These are phyloP conservation scores for Mariannaea elegans DNA, from an alignment of 2,329 filamentous ascomycete species.

Conservation along the genomic window DNA sequence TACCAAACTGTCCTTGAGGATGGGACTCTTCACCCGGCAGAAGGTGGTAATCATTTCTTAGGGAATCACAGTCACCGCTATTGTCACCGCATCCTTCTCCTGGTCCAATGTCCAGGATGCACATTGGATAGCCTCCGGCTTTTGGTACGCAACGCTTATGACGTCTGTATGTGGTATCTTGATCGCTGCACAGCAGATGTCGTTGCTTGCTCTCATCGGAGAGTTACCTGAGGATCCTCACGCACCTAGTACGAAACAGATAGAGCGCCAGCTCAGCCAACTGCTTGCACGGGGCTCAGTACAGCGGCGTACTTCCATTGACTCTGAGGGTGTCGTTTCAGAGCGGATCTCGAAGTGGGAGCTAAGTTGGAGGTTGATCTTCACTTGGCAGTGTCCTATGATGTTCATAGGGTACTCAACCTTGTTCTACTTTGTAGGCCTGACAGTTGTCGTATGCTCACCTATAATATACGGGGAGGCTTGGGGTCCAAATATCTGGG, in stretches of 20 bases:
- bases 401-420: slow-evolving; percentile 11
- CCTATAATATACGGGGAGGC: background rate
- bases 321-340: background rate
- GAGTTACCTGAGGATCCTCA: slow-evolving; percentile 1
- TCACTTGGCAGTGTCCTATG: slow-evolving; percentile 13
- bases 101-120: slow-evolving; percentile 3
- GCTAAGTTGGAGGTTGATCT: slow-evolving; percentile 4
- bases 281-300: background rate
- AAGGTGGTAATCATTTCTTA: background rate
- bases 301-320: background rate
- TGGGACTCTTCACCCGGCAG: no score
- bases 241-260: background rate
- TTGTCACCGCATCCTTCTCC: slow-evolving; percentile 5
- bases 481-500: slow-evolving; percentile 6
- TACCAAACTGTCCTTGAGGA: background rate
- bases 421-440: slow-evolving; percentile 2
- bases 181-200: slow-evolving; percentile 10
- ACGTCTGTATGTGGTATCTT: slow-evolving; percentile 5
- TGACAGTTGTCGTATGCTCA: background rate
- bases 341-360: background rate
- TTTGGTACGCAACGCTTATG: slow-evolving; percentile 8
- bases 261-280: slow-evolving; percentile 3
- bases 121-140: background rate
- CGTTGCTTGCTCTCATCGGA: slow-evolving; percentile 3
- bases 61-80: slow-evolving; percentile 1